A percentile compares a stretch with the other conserved stretches of the same genome.
Conservation (phyloP, 73 alveolate species). For the Paramecium sonneborni region DNA sequence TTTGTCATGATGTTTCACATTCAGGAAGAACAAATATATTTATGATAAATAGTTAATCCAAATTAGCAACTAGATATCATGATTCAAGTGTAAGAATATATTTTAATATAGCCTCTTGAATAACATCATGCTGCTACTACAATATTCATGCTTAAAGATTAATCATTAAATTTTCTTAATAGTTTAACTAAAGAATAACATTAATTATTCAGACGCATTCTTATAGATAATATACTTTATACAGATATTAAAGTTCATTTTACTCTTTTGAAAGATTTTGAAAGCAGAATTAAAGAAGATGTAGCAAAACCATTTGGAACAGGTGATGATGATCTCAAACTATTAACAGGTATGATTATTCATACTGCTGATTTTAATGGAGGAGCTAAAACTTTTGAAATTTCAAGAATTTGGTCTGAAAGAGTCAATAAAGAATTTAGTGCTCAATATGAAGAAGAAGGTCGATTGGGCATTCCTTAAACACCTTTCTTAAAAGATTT, state of each 20-base stretch:
- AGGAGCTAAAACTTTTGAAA: constrained; percentile 62
- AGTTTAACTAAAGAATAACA: constrained; percentile 1
- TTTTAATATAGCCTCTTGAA: constrained; percentile 31
- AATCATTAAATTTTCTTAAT: constrained; percentile 9
- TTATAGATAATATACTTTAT: constrained; percentile 53
- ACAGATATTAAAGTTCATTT: constrained; percentile 66
- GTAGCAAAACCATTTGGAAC: background rate
- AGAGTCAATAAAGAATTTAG: constrained; percentile 66
- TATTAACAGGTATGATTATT: constrained; percentile 65
- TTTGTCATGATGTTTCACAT: constrained; percentile 67
- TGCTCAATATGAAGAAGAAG: constrained; percentile 63
- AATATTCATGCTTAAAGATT: constrained; percentile 51
- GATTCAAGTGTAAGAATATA: constrained; percentile 51
- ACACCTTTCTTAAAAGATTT: constrained; percentile 64
- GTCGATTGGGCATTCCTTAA: constrained; percentile 55
- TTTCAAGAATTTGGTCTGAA: constrained; percentile 67
- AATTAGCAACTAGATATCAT: constrained; percentile 62
- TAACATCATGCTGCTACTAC: constrained; percentile 68
- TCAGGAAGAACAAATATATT: constrained; percentile 63
- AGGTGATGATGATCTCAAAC: constrained; percentile 57
- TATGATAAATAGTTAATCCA: constrained; percentile 48
- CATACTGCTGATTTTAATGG: constrained; percentile 71
- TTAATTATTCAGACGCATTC: constrained; percentile 52
- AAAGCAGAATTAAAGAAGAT: constrained; percentile 51
- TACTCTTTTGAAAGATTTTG: constrained; percentile 52